Evolutionary conservation across 257 asterid species (phyloP), one percentile per base, ranked within the genome.

Genomic region (Phtheirospermum japonicum): DNA sequence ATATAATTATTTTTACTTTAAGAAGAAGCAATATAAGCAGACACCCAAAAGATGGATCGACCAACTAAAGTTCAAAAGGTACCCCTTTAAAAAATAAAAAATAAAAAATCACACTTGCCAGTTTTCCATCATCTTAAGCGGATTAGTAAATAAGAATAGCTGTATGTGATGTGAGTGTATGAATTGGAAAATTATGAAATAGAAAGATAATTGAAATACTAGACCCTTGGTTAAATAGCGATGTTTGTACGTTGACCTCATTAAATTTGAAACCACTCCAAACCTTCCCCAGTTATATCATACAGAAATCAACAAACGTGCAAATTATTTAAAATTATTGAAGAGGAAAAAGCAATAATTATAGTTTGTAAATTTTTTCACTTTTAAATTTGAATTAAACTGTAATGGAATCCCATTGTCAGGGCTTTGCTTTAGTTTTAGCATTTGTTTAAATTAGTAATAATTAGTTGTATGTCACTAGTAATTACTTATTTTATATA

Each of bases 161-260:
- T n/a, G n/a, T n/a, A n/a, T n/a, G n/a, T n/a, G n/a, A n/a, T n/a
- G n/a, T n/a, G n/a, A n/a, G n/a, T n/a, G n/a, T n/a, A n/a, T n/a
- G n/a, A n/a, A n/a, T n/a, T n/a, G n/a, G n/a, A n/a, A n/a, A n/a
- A n/a, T n/a, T n/a, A n/a, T n/a, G n/a, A n/a, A n/a, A n/a, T n/a
- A n/a, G n/a, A n/a, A n/a, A n/a, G n/a, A n/a, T n/a, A n/a, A n/a
- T 31, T n/a, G n/a, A n/a, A n/a, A n/a, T n/a, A n/a, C n/a, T n/a
- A n/a, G n/a, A n/a, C n/a, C n/a, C n/a, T n/a, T n/a, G n/a, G n/a
- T n/a, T n/a, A n/a, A n/a, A n/a, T n/a, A n/a, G n/a, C n/a, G n/a
- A n/a, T n/a, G n/a, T n/a, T n/a, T n/a, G n/a, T n/a, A n/a, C n/a
- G 45, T 36, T 65, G 63, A 65, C 51, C 62, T 65, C 32, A 26